Evolutionary conservation across 331 rosid genomes (phyloP).

Genomic region (Pyracantha coccinea): DNA sequence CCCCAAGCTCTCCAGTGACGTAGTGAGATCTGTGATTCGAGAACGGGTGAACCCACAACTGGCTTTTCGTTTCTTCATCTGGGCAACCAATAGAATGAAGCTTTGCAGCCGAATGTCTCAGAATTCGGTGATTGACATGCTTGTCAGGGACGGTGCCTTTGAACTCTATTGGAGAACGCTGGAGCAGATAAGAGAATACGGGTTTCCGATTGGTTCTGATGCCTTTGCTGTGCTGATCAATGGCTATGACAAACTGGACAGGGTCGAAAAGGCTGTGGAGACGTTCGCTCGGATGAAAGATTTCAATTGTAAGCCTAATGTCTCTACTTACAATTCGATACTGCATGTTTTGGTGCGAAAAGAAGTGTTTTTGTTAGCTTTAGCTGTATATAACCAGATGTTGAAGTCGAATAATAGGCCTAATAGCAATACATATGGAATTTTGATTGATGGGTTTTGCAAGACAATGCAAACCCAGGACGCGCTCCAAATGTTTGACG

Average conservation of each 20-base stretch:
- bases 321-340: conserved; percentile 37
- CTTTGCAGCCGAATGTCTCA: conserved; percentile 7
- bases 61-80: conserved; percentile 53
- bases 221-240: conserved; percentile 36
- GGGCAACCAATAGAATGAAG: conserved; percentile 35
- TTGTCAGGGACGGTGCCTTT: conserved; percentile 25
- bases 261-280: conserved; percentile 44
- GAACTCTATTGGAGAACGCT: conserved; percentile 51
- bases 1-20: conserved; percentile 5
- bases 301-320: conserved; percentile 41
- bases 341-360: conserved; percentile 32
- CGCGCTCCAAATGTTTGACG: conserved; percentile 49
- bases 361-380: conserved; percentile 37
- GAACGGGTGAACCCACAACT: conserved; percentile 12
- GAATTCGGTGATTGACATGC: conserved; percentile 18
- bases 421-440: conserved; percentile 24
- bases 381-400: conserved; percentile 57
- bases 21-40: conserved; percentile 10
- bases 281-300: conserved; percentile 43
- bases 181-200: conserved; percentile 31
- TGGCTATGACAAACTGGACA: conserved; percentile 26
- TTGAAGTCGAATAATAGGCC: conserved; percentile 43
- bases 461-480: conserved; percentile 32
- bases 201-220: conserved; percentile 31
- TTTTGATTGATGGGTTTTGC: conserved; percentile 52